Evolutionary conservation across 2,329 filamentous ascomycete species (phyloP).

Genomic region (Trichoderma harzianum): DNA sequence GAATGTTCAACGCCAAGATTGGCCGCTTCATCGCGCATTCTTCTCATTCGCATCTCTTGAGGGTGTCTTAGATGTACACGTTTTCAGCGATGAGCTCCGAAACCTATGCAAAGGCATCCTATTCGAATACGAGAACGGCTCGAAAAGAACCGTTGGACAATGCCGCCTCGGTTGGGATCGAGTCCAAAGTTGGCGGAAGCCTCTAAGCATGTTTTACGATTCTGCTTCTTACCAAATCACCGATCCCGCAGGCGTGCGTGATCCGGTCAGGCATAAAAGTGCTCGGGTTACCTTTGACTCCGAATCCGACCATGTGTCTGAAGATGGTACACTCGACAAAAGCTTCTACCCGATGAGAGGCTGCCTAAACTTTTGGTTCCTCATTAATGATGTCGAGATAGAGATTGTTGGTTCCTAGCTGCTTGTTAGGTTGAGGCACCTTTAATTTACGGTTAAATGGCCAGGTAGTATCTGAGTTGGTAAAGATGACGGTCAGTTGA

Average conservation of each 20-base stretch:
- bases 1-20: not conserved
- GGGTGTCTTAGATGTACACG: not conserved
- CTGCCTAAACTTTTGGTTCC: not conserved
- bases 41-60: not conserved
- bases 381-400: not conserved
- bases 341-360: not conserved
- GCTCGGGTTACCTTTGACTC: not conserved
- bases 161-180: not conserved
- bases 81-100: not conserved
- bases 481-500: not conserved
- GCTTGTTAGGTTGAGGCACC: not conserved
- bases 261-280: not conserved
- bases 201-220: not conserved
- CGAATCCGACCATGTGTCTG: not conserved
- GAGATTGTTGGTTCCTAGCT: not conserved
- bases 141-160: not conserved
- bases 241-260: not conserved
- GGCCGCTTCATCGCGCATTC: not conserved
- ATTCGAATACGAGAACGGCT: not conserved
- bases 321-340: not conserved
- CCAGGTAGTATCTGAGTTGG: not conserved
- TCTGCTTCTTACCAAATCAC: not conserved
- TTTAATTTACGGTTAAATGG: not conserved
- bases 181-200: not conserved
- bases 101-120: not conserved